Base-by-base conservation (phyloP, 495 filamentous ascomycete genomes). In the Choiromyces venosus region DNA sequence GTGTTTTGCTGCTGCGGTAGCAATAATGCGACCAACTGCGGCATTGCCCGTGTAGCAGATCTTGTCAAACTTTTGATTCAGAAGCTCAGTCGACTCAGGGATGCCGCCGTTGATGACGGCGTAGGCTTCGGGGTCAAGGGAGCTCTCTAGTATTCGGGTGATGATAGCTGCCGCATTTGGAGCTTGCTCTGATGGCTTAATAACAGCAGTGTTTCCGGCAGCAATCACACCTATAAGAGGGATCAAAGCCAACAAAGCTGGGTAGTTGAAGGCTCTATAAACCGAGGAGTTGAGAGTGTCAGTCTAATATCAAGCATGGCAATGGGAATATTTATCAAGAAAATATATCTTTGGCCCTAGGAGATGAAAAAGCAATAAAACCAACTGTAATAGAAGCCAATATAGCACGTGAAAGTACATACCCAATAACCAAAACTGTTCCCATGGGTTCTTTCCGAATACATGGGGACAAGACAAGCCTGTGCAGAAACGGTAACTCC, bases 61-160 rank as follows among this genome's bases (percentile, higher is more conserved):
- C 87, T 97, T 97, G 83, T 95, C 94, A 93, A 93, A 98, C 80
- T 93, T 93, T 83, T 93, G 87, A 66, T 93, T 87, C 18, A 99
- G 85, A 42, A 97, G 83, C 16, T 89, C 90, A 33, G 91, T 92
- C 5, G 91, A 92, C 86, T 97, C 93, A 37, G 91, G 86, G 37
- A 97, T 80, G 16, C 84, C 89, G 70, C 95, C 94, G 81, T 97
- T 93, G 73, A 97, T 86, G 68, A 94, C 86, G 25, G 85, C 84
- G 82, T 92, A 97, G 75, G 88, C 89, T 21, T 88, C 87, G 37
- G 87, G 88, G 82, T 97, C 94, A 37, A 98, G 87, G 18, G 86
- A 83, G 82, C 90, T 86, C 52, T 94, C 79, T 18, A 75, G 18
- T 25, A 78, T 78, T 82, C 90, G 88, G 84, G 93, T 89, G 78